A percentile compares a stretch with the other conserved stretches of the same genome.
These are phyloP conservation scores for Pezicula radicicola DNA, from an alignment of 2,329 filamentous ascomycete species.

Conservation along the genomic window DNA sequence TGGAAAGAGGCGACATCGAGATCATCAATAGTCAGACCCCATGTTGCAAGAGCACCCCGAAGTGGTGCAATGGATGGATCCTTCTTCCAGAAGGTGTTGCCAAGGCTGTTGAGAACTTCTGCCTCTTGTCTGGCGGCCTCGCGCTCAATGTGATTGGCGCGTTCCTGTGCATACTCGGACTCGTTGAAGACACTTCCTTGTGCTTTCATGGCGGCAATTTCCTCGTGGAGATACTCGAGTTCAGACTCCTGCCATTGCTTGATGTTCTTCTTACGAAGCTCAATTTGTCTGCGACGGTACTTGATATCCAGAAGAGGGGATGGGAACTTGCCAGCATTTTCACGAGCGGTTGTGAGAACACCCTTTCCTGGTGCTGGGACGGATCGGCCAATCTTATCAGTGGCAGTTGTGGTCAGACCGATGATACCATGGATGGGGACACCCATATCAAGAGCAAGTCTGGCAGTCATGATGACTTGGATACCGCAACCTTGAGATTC, in stretches of 20 bases:
- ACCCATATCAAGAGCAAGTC: slow-evolving; percentile 95
- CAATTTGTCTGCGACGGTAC: slow-evolving; percentile 92
- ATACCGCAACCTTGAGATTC: slow-evolving; percentile 98
- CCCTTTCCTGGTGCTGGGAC: slow-evolving; percentile 95
- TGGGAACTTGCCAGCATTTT: slow-evolving; percentile 87
- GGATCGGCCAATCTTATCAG: slow-evolving; percentile 98
- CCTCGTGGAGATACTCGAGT: slow-evolving; percentile 87
- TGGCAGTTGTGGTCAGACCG: slow-evolving; percentile 90
- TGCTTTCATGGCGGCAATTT: slow-evolving; percentile 86
- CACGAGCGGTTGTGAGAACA: slow-evolving; percentile 92
- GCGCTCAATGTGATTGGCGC: slow-evolving; percentile 79
- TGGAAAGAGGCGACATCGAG: slow-evolving; percentile 96
- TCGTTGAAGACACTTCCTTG: slow-evolving; percentile 75
- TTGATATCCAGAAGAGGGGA: slow-evolving; percentile 96
- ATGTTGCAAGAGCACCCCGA: slow-evolving; percentile 92
- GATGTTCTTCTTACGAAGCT: slow-evolving; percentile 90
- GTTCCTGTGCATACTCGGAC: slow-evolving; percentile 81
- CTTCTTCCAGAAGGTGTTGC: slow-evolving; percentile 99
- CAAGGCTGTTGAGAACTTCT: slow-evolving; percentile 86
- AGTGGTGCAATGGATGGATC: slow-evolving; percentile 92
- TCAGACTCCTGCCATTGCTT: slow-evolving; percentile 96
- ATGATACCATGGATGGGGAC: slow-evolving; percentile 96
- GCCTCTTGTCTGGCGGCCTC: slow-evolving; percentile 89
- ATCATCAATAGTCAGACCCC: slow-evolving; percentile 97
- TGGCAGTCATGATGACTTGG: slow-evolving; percentile 97